phyloP scores from a whole-genome alignment of 768 basidiomycete species.

The Omphalotus guepiniiformis region DNA sequence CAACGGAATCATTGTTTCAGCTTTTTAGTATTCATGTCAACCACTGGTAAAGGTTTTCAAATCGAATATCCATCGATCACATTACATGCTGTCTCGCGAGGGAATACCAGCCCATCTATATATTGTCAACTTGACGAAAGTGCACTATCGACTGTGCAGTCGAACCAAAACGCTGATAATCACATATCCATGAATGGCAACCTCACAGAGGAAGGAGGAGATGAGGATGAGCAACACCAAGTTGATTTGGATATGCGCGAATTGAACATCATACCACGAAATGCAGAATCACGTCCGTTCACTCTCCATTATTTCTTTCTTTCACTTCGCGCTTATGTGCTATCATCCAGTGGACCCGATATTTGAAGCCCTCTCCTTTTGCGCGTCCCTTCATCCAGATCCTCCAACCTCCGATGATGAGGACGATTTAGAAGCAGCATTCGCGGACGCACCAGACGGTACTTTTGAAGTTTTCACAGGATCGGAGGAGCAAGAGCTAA shows the following conservation, averaged over 20 bases:
- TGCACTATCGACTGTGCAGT: constrained; percentile 19
- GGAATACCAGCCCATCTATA: constrained; percentile 56
- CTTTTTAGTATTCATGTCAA: constrained; percentile 72
- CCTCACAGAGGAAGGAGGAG: constrained; percentile 17
- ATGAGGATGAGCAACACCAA: constrained; percentile 34
- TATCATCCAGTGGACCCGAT: constrained; percentile 65
- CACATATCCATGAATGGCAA: constrained; percentile 26
- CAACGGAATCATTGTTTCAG: constrained; percentile 31
- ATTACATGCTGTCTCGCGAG: constrained; percentile 87
- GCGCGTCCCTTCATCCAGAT: constrained; percentile 85
- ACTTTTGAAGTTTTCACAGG: constrained; percentile 55
- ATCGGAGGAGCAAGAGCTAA: constrained; percentile 66
- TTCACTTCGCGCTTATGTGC: neutral
- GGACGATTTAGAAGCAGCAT: constrained; percentile 48
- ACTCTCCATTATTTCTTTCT: neutral
- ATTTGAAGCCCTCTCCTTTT: constrained; percentile 81
- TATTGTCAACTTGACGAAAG: constrained; percentile 92
- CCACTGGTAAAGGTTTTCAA: constrained; percentile 69
- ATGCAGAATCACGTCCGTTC: constrained; percentile 54
- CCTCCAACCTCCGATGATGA: constrained; percentile 40
- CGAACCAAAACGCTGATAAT: constrained; percentile 9
- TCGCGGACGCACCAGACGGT: constrained; percentile 46
- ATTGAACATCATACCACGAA: constrained; percentile 67
- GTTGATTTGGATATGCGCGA: constrained; percentile 64
- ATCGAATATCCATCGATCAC: constrained; percentile 89